Evolutionary conservation across 2,329 filamentous ascomycete species (phyloP).

Genomic region (Aureobasidium lini): DNA sequence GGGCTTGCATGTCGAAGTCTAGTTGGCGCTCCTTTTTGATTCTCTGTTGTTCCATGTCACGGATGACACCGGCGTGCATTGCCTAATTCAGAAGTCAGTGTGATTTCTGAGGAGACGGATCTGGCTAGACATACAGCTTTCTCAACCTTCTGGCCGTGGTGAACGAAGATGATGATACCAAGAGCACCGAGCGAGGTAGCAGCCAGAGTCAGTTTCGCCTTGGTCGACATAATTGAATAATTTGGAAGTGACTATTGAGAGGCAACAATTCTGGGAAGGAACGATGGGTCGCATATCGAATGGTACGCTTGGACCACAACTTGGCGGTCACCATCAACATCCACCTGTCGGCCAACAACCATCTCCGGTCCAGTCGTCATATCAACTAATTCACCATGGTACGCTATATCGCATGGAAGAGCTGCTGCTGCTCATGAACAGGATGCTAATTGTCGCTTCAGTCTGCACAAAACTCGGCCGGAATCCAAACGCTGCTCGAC

Average conservation of each 20-base stretch:
- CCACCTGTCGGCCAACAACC: slow-evolving; percentile 5
- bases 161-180: slow-evolving; percentile 74
- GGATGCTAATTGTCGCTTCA: slow-evolving; percentile 35
- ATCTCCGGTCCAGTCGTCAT: not conserved
- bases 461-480: slow-evolving; percentile 97
- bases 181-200: slow-evolving; percentile 69
- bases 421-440: not conserved
- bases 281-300: not conserved
- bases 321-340: slow-evolving; percentile 7
- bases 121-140: slow-evolving; percentile 57
- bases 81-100: slow-evolving; percentile 46
- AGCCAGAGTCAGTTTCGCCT: slow-evolving; percentile 77
- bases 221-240: slow-evolving; percentile 65
- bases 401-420: not conserved
- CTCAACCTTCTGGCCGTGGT: slow-evolving; percentile 80
- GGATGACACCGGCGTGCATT: slow-evolving; percentile 91
- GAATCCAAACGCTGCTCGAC: slow-evolving; percentile 97
- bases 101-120: not conserved
- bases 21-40: slow-evolving; percentile 84
- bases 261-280: not conserved
- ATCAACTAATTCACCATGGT: slow-evolving; percentile 21
- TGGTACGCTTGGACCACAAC: slow-evolving; percentile 5
- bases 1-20: slow-evolving; percentile 87
- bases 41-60: slow-evolving; percentile 89
- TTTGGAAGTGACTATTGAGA: not conserved